Base-by-base conservation (phyloP, 129 eudicot species). In the Ambrosia artemisiifolia region DNA sequence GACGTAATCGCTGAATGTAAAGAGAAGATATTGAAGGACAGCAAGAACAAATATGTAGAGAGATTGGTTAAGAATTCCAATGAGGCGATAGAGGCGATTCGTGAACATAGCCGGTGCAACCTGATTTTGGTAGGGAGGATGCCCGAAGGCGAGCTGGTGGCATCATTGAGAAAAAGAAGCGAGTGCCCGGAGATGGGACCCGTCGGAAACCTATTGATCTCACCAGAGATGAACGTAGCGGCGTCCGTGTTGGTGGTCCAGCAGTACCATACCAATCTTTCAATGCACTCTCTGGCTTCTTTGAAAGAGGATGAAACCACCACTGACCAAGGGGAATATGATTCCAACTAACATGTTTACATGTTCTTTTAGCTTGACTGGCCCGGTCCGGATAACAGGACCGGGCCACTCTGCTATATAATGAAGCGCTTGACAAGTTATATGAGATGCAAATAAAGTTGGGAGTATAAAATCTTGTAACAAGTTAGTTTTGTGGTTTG, bases 161-260 rank as follows among this genome's bases (percentile, higher is more conserved):
- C 93, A 1, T 73, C 86, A 1, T 24, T 88, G 46, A 80, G 68
- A n/a, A 16, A 68, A 44, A 77, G 65, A 70, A 79, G 74, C 2
- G 99, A 94, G 63, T 87, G 86, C 77, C 96, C 93, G 2, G 99
- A 91, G 56, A 61, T 91, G 71, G 97, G 97, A 0, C 96, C 97
- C 0, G 47, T 86, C 2, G 97, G 93, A 9, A 82, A 80, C 14
- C 56, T 88, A 72, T 63, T 91, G 83, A 79, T 80, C 9, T 82
- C 88, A 2, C 49, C 84, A 16, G 90, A 88, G 38, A 38, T 86
- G 30, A 49, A 65, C 33, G 68, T 83, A 1, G n/a, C 47, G 11
- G 93, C 97, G 1, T 88, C 97, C 8, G 90, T 91, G 32, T 78
- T 91, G 83, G 90, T 91, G 72, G 85, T 91, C 57, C 97, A 91